These are phyloP conservation scores for Celoporthe dispersa DNA, from an alignment of 2,329 filamentous ascomycete genomes.

Conservation along the genomic window DNA sequence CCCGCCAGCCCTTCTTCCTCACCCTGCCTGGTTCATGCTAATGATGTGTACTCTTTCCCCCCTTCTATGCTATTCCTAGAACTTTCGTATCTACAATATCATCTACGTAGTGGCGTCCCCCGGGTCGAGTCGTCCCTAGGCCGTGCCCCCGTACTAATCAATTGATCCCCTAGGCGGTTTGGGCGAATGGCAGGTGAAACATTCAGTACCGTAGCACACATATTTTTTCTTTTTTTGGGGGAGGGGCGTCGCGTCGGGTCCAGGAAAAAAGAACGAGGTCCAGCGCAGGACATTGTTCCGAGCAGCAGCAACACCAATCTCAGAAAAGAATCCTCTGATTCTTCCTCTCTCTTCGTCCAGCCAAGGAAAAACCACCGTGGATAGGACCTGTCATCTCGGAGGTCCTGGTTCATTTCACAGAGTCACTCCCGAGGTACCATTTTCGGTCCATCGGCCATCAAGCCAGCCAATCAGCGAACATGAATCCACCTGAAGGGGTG, in stretches of 20 bases:
- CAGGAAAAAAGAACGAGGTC: background rate
- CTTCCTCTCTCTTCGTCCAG: constrained; percentile 14
- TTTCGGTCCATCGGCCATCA: constrained; percentile 18
- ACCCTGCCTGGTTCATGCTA: background rate
- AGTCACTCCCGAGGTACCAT: constrained; percentile 9
- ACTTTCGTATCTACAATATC: background rate
- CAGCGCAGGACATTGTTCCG: background rate
- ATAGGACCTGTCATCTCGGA: constrained; percentile 5
- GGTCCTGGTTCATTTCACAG: constrained; percentile 14
- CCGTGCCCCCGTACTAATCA: background rate
- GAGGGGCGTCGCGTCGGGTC: background rate
- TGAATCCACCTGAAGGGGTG: constrained; percentile 9
- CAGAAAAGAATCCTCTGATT: constrained; percentile 8
- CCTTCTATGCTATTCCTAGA: background rate
- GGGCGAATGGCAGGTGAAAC: background rate
- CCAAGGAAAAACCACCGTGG: constrained; percentile 24
- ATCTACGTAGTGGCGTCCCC: background rate
- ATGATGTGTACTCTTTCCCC: background rate
- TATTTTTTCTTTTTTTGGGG: background rate
- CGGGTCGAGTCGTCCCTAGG: background rate
- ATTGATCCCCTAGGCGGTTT: background rate
- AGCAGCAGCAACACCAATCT: constrained; percentile 2
- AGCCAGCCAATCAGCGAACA: constrained; percentile 18
- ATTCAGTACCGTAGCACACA: background rate
- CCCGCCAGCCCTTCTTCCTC: background rate